A percentile compares a stretch with the other conserved stretches of the same genome.
These are phyloP conservation scores for Podochytrium sp. DNA, from an alignment of 192 early-diverging fungal genomes.

Conservation along the genomic window DNA sequence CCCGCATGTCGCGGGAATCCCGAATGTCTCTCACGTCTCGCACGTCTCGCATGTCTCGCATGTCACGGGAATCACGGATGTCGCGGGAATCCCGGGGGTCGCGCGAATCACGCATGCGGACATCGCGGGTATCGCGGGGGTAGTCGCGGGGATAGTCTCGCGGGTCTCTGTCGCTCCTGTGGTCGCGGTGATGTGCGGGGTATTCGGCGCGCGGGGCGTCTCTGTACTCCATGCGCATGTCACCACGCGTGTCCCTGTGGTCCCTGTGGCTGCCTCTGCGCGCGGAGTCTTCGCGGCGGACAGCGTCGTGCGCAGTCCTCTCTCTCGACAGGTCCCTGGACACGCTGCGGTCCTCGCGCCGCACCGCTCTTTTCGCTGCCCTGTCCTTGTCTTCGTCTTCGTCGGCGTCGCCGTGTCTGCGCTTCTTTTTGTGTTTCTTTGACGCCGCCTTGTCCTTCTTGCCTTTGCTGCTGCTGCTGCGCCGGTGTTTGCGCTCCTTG, in stretches of 20 bases:
- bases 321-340: neutral
- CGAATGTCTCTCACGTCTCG: conserved; percentile 31
- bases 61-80: conserved; percentile 33
- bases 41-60: conserved; percentile 15
- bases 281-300: neutral
- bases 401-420: neutral
- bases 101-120: conserved; percentile 8
- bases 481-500: too few relatives aligned
- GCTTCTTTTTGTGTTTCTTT: neutral
- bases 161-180: conserved; percentile 12
- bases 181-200: conserved; percentile 27
- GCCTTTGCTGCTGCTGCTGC: neutral
- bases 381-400: conserved; percentile 5
- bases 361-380: neutral
- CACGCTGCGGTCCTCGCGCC: neutral
- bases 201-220: conserved; percentile 34
- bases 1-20: conserved; percentile 23
- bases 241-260: too few relatives aligned
- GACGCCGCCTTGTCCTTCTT: neutral
- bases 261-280: neutral
- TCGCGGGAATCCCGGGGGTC: conserved; percentile 32
- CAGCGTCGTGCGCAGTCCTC: neutral
- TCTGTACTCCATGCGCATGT: too few relatives aligned
- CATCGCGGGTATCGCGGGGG: conserved; percentile 15
- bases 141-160: conserved; percentile 33